Evolutionary conservation across 2,329 filamentous ascomycete species (phyloP), one percentile per base, ranked within the genome.

Genomic region (Arthrobotrys megalospora): DNA sequence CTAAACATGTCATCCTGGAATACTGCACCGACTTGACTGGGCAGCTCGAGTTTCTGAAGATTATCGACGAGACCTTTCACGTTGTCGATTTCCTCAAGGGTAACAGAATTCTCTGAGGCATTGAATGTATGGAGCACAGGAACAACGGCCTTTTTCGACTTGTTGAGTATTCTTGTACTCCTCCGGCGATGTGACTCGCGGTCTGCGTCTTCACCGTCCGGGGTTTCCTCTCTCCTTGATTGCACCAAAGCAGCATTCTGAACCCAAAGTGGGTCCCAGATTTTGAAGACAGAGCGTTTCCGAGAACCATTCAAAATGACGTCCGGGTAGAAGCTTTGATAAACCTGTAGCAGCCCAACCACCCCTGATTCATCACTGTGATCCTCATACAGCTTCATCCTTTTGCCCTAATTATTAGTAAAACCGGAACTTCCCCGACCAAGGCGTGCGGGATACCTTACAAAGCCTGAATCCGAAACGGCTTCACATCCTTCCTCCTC

Each of bases 281-380:
- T 21, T 45, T 71, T 77, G 52, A 77, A 77, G 0, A 36, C 47
- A 10, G 73, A 70, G 12, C 73, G 73, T 55, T 66, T 70, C 34
- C 73, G 73, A 28, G 73, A 66, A 32, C 78, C 72, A 81, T 91
- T 92, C 12, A 95, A 88, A 76, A 96, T 93, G 68, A 96, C 93
- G 83, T 97, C 93, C 0, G 93, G 93, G 82, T 95, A 96, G 84
- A 95, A 96, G 83, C 95, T 93, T 83, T 96, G 96, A 85, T 91
- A 96, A n/a, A 95, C 90, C 69, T 91, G 89, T 62, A 96, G 86
- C 16, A 97, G 86, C 2, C 92, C 92, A 43, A 92, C 87, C 41
- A 97, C 85, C 64, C 90, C 88, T 60, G 91, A 91, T 70, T 97
- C 93, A 82, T 92, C 91, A 16, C 91, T 91, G 3, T 82, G 62